Percentiles rank a stretch among this genome's conserved stretches.
Conservation (phyloP, 306 rosid species). For the Acacia confusa region DNA sequence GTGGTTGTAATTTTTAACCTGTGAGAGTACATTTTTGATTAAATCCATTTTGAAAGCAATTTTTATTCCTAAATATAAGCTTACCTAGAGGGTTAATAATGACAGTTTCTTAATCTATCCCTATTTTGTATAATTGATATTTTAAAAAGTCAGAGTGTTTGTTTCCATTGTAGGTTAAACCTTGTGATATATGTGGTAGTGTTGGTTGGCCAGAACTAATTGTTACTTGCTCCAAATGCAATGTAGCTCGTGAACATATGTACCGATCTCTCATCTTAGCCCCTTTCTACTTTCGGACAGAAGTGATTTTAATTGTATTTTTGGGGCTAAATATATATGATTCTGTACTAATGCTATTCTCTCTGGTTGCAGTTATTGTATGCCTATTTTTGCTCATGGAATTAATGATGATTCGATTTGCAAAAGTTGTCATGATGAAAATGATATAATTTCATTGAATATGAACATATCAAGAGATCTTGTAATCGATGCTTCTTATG, state of each 20-base stretch:
- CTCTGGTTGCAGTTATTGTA: constrained; percentile 64
- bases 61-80: too few relatives aligned
- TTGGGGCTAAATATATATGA: neutral
- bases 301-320: neutral
- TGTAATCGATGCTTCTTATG: neutral
- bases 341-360: constrained; percentile 23
- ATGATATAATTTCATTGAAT: neutral
- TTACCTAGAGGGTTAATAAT: too few relatives aligned
- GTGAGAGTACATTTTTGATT: neutral
- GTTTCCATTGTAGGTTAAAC: too few relatives aligned
- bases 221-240: too few relatives aligned
- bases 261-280: constrained; percentile 34
- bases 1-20: neutral
- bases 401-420: constrained; percentile 60
- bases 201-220: too few relatives aligned
- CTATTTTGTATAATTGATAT: neutral
- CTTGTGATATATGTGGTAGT: too few relatives aligned
- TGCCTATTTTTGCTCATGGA: neutral
- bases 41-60: too few relatives aligned
- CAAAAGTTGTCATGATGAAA: constrained; percentile 40
- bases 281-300: neutral
- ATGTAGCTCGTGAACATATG: constrained; percentile 44
- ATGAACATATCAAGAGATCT: too few relatives aligned
- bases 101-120: too few relatives aligned
- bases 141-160: neutral